A percentile compares a stretch with the other conserved stretches of the same genome.
phyloP scores from a whole-genome alignment of 257 asterid genomes.

The Marsdenia floribunda region DNA sequence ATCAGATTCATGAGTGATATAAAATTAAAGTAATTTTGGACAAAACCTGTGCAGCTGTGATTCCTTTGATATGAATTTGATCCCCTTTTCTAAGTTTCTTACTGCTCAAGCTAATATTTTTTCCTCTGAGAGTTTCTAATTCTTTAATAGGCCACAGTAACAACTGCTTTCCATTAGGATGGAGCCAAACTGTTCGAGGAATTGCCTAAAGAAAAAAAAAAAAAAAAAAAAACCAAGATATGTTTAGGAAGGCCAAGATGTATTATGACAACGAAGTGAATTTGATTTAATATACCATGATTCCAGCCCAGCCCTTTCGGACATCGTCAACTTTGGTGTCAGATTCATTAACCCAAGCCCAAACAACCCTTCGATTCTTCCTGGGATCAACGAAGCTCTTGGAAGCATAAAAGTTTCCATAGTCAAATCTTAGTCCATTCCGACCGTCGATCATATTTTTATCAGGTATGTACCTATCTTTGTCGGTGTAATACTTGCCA shows the following conservation, averaged over 20 bases:
- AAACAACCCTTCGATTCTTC: conserved; percentile 20
- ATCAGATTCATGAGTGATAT: too few species aligned
- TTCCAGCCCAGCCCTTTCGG: conserved; percentile 34
- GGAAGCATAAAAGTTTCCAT: conserved; percentile 30
- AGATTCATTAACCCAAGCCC: conserved; percentile 35
- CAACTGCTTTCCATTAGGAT: conserved; percentile 41
- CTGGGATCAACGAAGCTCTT: conserved; percentile 20
- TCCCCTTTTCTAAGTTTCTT: conserved; percentile 23
- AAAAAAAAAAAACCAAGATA: too few species aligned
- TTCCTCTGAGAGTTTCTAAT: conserved; percentile 26
- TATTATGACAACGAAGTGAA: too few species aligned
- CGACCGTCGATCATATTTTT: conserved; percentile 18
- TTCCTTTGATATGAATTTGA: conserved; percentile 31
- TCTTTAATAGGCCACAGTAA: conserved; percentile 46
- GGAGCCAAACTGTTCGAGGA: conserved; percentile 36
- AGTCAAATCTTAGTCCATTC: conserved; percentile 24
- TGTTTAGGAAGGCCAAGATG: not conserved
- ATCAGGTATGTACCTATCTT: conserved; percentile 18
- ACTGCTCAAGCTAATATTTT: conserved; percentile 23
- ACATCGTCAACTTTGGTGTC: conserved; percentile 18
- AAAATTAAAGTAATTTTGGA: too few species aligned
- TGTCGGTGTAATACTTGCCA: conserved; percentile 13
- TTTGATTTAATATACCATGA: conserved; percentile 14
- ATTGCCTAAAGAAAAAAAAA: conserved; percentile 16
- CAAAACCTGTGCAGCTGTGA: conserved; percentile 46